phyloP scores from a whole-genome alignment of 441 rosid species.

The Geranium incanum region DNA sequence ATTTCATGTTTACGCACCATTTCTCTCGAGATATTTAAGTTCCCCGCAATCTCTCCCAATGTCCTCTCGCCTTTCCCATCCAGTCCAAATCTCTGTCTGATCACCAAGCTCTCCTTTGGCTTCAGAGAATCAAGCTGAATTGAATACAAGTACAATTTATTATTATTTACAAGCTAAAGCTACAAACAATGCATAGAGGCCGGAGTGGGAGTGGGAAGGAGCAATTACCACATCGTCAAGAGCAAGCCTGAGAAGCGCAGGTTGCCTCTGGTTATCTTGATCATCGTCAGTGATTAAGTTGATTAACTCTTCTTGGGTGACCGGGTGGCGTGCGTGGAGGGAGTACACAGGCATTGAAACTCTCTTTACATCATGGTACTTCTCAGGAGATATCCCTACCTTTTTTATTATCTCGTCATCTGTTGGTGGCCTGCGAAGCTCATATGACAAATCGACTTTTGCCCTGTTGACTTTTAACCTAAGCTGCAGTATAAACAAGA shows the following conservation, averaged over 20 bases:
- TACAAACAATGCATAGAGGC: too few relatives aligned
- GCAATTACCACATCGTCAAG: slow-evolving; percentile 76
- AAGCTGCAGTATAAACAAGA: slow-evolving; percentile 40
- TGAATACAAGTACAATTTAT: slow-evolving; percentile 4
- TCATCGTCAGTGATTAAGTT: slow-evolving; percentile 58
- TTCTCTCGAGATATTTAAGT: slow-evolving; percentile 82
- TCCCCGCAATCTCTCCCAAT: slow-evolving; percentile 82
- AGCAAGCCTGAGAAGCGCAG: slow-evolving; percentile 86
- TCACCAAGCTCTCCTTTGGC: slow-evolving; percentile 89
- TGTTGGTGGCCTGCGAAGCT: slow-evolving; percentile 57
- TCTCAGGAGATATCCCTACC: slow-evolving; percentile 61
- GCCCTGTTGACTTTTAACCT: slow-evolving; percentile 64
- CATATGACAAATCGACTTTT: slow-evolving; percentile 51
- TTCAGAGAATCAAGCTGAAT: slow-evolving; percentile 80
- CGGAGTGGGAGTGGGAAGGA: not conserved
- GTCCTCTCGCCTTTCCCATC: slow-evolving; percentile 91
- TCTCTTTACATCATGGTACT: slow-evolving; percentile 66
- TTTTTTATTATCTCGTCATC: slow-evolving; percentile 53
- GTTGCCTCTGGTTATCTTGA: slow-evolving; percentile 52
- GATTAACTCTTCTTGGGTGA: slow-evolving; percentile 79
- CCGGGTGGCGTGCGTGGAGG: slow-evolving; percentile 56
- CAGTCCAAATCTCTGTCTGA: slow-evolving; percentile 80
- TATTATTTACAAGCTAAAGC: too few relatives aligned
- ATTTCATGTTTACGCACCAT: slow-evolving; percentile 93
- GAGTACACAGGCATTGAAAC: slow-evolving; percentile 64